A percentile compares a stretch with the other conserved stretches of the same genome.
These are phyloP conservation scores for Arthrobotrys musiformis DNA, from an alignment of 2,329 filamentous ascomycete genomes.

Conservation along the genomic window DNA sequence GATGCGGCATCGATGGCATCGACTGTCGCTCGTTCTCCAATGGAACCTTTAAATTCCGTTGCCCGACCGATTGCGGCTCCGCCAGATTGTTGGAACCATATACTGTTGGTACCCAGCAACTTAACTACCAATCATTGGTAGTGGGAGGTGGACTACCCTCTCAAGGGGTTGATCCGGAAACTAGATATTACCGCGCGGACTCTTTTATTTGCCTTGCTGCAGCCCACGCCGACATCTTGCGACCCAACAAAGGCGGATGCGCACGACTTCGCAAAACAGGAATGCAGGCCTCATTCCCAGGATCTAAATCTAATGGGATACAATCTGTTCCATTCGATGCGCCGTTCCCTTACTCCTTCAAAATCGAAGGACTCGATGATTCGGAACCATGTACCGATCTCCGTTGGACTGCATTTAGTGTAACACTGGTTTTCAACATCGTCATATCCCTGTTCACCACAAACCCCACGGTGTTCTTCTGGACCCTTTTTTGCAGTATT, in stretches of 20 bases:
- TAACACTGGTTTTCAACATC: conserved; percentile 82
- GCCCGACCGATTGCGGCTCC: conserved; percentile 76
- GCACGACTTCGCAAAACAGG: conserved; percentile 82
- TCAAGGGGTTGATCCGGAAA: conserved; percentile 58
- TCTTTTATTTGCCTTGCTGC: conserved; percentile 87
- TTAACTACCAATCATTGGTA: conserved; percentile 73
- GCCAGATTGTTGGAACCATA: conserved; percentile 74
- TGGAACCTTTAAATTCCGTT: conserved; percentile 77
- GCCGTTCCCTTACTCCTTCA: conserved; percentile 87
- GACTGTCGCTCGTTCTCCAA: conserved; percentile 79
- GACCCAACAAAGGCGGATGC: conserved; percentile 78
- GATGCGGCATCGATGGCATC: conserved; percentile 78
- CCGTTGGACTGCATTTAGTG: conserved; percentile 82
- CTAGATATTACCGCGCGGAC: conserved; percentile 82
- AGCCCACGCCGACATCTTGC: conserved; percentile 83
- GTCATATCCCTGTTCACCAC: conserved; percentile 83
- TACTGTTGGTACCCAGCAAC: conserved; percentile 76
- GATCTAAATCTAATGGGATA: conserved; percentile 77
- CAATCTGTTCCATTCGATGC: conserved; percentile 81
- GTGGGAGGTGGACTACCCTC: conserved; percentile 71
- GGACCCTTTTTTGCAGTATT: conserved; percentile 79
- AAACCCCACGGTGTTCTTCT: conserved; percentile 83
- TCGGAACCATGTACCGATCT: conserved; percentile 72
- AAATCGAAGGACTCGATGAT: conserved; percentile 77
- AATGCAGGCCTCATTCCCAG: conserved; percentile 71